These are phyloP conservation scores for Entomortierella chlamydospora DNA, from an alignment of 192 early-diverging fungal genomes.

Conservation along the genomic window DNA sequence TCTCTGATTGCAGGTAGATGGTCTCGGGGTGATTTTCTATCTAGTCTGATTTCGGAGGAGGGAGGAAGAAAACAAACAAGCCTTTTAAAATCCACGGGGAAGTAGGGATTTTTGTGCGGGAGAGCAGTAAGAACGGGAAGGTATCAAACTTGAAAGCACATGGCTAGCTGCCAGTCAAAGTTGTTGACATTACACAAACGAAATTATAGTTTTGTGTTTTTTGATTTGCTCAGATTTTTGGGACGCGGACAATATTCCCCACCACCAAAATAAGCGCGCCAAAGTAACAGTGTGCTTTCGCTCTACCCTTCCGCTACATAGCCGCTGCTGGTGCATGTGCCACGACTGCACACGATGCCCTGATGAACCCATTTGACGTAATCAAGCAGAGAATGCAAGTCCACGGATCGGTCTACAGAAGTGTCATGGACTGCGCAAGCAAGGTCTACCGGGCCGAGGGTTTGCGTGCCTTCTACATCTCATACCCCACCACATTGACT, in stretches of 20 bases:
- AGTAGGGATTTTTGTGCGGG: not conserved
- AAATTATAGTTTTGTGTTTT: too few species aligned
- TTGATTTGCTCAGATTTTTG: too few species aligned
- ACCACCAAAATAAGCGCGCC: too few species aligned
- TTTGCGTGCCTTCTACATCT: slow-evolving; percentile 89
- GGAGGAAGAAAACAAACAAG: too few species aligned
- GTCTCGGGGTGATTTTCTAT: not conserved
- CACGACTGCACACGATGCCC: slow-evolving; percentile 85
- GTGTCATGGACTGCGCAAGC: slow-evolving; percentile 76
- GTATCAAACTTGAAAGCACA: too few species aligned
- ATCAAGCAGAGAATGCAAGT: slow-evolving; percentile 98
- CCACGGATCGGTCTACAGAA: slow-evolving; percentile 75
- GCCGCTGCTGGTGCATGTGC: slow-evolving; percentile 93
- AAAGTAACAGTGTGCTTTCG: too few species aligned
- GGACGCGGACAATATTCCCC: too few species aligned
- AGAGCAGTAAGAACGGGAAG: too few species aligned
- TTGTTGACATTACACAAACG: too few species aligned
- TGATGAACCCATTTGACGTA: slow-evolving; percentile 98
- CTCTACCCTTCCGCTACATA: slow-evolving; percentile 10
- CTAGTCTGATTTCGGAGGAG: not conserved
- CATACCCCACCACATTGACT: slow-evolving; percentile 91
- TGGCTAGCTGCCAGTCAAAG: too few species aligned
- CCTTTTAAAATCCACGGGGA: too few species aligned
- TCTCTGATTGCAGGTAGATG: not conserved
- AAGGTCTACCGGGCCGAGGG: slow-evolving; percentile 83